Evolutionary conservation across 805 yeast species (phyloP), one percentile per base, ranked within the genome.

Genomic region (Cyberlindnera saturnus): DNA sequence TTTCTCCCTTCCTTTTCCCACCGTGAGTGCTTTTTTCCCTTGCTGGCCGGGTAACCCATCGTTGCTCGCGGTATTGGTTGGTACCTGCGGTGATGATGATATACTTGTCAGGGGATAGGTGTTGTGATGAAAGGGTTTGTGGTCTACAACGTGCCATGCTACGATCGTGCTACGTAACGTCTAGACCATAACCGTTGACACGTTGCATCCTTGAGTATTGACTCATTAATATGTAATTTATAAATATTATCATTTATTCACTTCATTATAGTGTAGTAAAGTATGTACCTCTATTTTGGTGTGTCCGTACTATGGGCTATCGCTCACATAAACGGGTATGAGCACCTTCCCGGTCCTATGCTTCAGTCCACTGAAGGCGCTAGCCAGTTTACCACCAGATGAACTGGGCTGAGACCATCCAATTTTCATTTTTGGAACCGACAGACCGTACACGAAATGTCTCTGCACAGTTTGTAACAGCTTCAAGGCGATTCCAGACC

Each of bases 321-420:
- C 6, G 39, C 39, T 42, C 3, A 40, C 36, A 32, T 77, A 78
- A 1, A 77, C 73, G 0, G 82, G 81, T 6, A 77, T 62, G 33
- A 77, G 59, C 0, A 56, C 46, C 48, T 69, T 73, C 0, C 82
- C 82, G 23, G 73, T 63, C 44, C 70, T 73, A 55, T 82, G 87
- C 23, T 44, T 59, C 1, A 73, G 75, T 0, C 82, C 79, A 53
- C 78, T 80, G 54, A 76, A 82, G 28, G 56, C 62, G 30, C 58
- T 59, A 0, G 89, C 87, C 29, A 82, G 65, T 44, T 71, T 68
- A 2, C 79, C 78, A 0, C 91, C 91, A 44, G 73, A 69, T 39
- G 69, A 74, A 45, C 85, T 78, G 0, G 90, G 89, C 57, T 83
- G 91, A 36, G 86, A 79, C 77, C 86, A 83, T 1, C 80, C 85